Base-by-base conservation (phyloP, 768 basidiomycete genomes). In the Suillus plorans region DNA sequence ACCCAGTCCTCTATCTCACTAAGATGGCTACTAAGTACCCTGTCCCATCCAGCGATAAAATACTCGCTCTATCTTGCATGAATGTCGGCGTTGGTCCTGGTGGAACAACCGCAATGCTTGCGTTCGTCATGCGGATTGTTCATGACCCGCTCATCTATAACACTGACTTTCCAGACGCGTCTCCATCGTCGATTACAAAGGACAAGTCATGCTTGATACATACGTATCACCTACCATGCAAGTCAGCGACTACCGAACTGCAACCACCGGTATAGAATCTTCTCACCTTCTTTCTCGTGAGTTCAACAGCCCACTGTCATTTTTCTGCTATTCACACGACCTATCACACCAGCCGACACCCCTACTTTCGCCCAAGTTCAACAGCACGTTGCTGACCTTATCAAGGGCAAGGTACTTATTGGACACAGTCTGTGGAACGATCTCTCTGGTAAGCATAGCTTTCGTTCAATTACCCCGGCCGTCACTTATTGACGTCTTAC, bases 341-440 rank as follows among this genome's bases (percentile, higher is more conserved):
- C 50, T 52, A 13, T 64, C 37, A 53, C 62, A 47, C 42, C 62
- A 76, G 75, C 68, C 56, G 72, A 76, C 14, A 85, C 66, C 82
- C 87, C 56, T 75, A 69, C 79, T 5, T 94, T 94, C 71, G 76
- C 79, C 53, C 78, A 77, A n/a, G 85, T 92, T 37, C 92, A 94
- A 71, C 84, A 83, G 67, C 76, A 81, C 41, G 85, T 92, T 47
- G 87, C 89, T 1, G 84, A 81, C 62, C 75, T 88, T 66, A 84
- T 94, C 69, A 84, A 85, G 71, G 88, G 85, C 61, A 91, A 90
- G 73, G 80, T 90, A 45, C 74, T 93, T 57, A 85, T 94, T 34
- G 92, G 92, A 22, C 89, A 94, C 75, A 80, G 85, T 71, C 79
- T 93, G 18, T 94, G 91, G 91, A 85, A 88, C 67, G 92, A 94